Evolutionary conservation across 345 rosid species (phyloP), one percentile per base, ranked within the genome.

Genomic region (Moricandia arvensis): DNA sequence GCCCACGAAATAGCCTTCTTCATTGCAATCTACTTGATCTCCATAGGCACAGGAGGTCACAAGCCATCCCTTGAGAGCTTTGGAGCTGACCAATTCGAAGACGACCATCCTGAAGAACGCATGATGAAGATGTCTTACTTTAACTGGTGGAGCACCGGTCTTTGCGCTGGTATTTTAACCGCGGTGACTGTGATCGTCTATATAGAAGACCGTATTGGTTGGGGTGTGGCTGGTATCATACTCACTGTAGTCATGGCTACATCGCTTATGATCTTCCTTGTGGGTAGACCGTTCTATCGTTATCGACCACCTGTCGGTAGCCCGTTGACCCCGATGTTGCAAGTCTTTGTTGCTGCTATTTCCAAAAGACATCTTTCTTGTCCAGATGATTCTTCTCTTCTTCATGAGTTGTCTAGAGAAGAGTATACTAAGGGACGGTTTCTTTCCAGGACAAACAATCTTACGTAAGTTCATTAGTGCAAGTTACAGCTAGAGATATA

Each of bases 71-170:
- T 92, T 54, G 97, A 95, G 81, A 95, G 99, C 79, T 95, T 95
- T 29, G 99, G 99, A 68, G 99, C 97, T 2, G 99, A 95, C 72
- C 99, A 95, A 31, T 95, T 95, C 41, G 96, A 95, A 4, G 97
- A 95, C 38, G 88, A 82, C 54, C 90, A 95, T 75, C 3, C 68
- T 0, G 62, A 84, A 47, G 99, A 95, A 76, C 82, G 97, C 31
- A 89, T 81, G 85, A 80, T 86, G 80, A 95, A 92, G 78, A 87
- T 90, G 96, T 91, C 98, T 1, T 94, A 81, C 75, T 94, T 94
- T 85, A 94, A 90, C 78, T 90, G 97, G 99, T 95, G 99, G 97
- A 90, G 72, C 75, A 47, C 53, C 8, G 53, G 53, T 6, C 53
- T 47, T 47, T 47, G 53, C 53, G 18, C 53, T 47, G 53, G 53